Percentiles rank a stretch among this genome's conserved stretches.
phyloP scores from a whole-genome alignment of 1,139 yeast species.

The Insectozyma bohioensis region DNA sequence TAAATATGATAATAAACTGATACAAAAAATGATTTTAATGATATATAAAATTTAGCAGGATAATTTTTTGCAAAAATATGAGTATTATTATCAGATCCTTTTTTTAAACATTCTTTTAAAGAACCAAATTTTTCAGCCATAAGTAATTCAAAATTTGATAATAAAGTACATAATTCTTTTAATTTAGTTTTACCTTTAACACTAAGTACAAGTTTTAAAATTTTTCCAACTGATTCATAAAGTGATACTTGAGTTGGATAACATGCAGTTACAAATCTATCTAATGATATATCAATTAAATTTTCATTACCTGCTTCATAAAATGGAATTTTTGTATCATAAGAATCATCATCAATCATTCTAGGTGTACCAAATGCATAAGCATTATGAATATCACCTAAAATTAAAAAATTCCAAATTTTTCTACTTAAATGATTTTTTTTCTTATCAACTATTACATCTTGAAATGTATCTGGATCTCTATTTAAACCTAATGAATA shows the following conservation, averaged over 20 bases:
- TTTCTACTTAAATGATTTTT: constrained; percentile 46
- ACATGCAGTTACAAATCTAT: constrained; percentile 20
- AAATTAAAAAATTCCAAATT: constrained; percentile 44
- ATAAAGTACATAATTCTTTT: constrained; percentile 21
- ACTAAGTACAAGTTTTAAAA: constrained; percentile 21
- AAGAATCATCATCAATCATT: constrained; percentile 19
- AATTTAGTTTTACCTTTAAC: constrained; percentile 23
- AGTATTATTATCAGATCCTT: constrained; percentile 15
- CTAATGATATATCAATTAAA: constrained; percentile 21
- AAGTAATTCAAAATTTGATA: constrained; percentile 22
- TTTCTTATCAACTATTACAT: constrained; percentile 22
- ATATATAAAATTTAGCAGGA: constrained; percentile 28
- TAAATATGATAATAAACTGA: constrained; percentile 40
- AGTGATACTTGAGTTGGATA: constrained; percentile 10
- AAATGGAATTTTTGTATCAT: constrained; percentile 30
- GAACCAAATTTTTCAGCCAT: constrained; percentile 20
- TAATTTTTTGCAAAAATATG: constrained; percentile 23
- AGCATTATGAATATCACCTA: constrained; percentile 27
- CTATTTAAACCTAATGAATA: constrained; percentile 47
- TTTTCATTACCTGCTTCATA: constrained; percentile 25
- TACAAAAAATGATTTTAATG: constrained; percentile 31
- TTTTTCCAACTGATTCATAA: constrained; percentile 10
- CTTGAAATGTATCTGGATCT: constrained; percentile 33
- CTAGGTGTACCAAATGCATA: constrained; percentile 31
- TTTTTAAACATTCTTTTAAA: constrained; percentile 22